Evolutionary conservation across 345 rosid genomes (phyloP).

Genomic region (Camelina neglecta): DNA sequence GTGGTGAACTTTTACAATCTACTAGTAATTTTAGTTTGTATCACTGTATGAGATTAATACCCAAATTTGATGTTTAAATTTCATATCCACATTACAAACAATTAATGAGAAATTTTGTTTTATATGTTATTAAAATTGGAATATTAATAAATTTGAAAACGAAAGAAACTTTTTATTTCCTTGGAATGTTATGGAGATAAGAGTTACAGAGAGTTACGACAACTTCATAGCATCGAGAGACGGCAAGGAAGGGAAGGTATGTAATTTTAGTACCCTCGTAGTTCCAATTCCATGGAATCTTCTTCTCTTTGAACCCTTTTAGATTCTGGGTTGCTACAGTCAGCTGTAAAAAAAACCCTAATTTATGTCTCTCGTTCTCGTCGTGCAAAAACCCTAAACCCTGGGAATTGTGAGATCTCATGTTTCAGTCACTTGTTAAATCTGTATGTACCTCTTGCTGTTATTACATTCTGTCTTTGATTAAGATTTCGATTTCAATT

Average conservation of each 20-base stretch:
- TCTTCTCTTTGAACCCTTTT: slow-evolving; percentile 9
- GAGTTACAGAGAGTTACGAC: slow-evolving; percentile 18
- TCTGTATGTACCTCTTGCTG: slow-evolving; percentile 5
- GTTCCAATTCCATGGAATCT: slow-evolving; percentile 24
- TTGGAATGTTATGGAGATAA: slow-evolving; percentile 19
- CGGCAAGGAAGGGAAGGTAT: slow-evolving; percentile 25
- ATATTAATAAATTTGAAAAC: slow-evolving; percentile 10
- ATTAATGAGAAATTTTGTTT: too few species aligned
- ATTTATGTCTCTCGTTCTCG: neutral
- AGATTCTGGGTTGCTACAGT: neutral
- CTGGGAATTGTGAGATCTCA: slow-evolving; percentile 10
- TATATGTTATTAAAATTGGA: neutral
- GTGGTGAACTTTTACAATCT: slow-evolving; percentile 2
- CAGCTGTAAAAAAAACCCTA: slow-evolving; percentile 20
- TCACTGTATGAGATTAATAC: neutral
- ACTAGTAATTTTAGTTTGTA: neutral
- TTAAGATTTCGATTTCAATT: neutral
- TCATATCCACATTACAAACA: neutral
- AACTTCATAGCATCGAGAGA: slow-evolving; percentile 24
- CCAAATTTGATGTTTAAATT: neutral
- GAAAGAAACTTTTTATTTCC: neutral
- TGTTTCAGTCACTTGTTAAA: slow-evolving; percentile 20
- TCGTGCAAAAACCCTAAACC: slow-evolving; percentile 44
- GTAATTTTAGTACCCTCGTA: slow-evolving; percentile 1
- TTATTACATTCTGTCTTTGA: neutral